These are phyloP conservation scores for Beauveria asiatica DNA, from an alignment of 2,329 filamentous ascomycete genomes.

Conservation along the genomic window DNA sequence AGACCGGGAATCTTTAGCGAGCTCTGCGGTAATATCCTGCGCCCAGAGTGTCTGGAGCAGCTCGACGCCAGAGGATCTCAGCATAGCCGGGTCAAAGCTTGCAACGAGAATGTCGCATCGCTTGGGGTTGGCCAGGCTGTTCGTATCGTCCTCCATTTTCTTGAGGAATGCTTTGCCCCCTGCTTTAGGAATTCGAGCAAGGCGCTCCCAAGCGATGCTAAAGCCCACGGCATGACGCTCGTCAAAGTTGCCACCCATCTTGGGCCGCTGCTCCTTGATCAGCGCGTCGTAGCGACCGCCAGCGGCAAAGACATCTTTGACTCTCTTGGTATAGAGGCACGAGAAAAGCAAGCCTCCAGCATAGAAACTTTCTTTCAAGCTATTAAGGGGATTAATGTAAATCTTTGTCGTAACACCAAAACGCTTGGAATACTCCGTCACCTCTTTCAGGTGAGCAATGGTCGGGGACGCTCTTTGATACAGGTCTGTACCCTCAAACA, in stretches of 20 bases:
- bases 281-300: slow-evolving; percentile 89
- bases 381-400: slow-evolving; percentile 77
- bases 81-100: slow-evolving; percentile 69
- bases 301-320: slow-evolving; percentile 80
- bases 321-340: slow-evolving; percentile 78
- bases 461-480: slow-evolving; percentile 67
- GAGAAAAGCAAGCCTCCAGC: slow-evolving; percentile 79
- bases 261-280: slow-evolving; percentile 74
- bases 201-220: slow-evolving; percentile 78
- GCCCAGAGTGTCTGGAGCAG: slow-evolving; percentile 73
- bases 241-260: slow-evolving; percentile 50
- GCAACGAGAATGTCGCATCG: slow-evolving; percentile 85
- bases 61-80: slow-evolving; percentile 68
- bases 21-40: slow-evolving; percentile 77
- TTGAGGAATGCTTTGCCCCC: slow-evolving; percentile 56
- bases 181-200: slow-evolving; percentile 56
- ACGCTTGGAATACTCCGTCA: slow-evolving; percentile 67
- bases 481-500: slow-evolving; percentile 55
- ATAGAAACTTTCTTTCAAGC: slow-evolving; percentile 88
- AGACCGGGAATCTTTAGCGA: slow-evolving; percentile 70
- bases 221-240: slow-evolving; percentile 84
- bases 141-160: slow-evolving; percentile 56
- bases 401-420: slow-evolving; percentile 70
- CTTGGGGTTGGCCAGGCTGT: slow-evolving; percentile 51
- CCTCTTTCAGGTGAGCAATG: slow-evolving; percentile 71